Evolutionary conservation across 2,329 filamentous ascomycete species (phyloP).

Genomic region (Diaporthe citri): DNA sequence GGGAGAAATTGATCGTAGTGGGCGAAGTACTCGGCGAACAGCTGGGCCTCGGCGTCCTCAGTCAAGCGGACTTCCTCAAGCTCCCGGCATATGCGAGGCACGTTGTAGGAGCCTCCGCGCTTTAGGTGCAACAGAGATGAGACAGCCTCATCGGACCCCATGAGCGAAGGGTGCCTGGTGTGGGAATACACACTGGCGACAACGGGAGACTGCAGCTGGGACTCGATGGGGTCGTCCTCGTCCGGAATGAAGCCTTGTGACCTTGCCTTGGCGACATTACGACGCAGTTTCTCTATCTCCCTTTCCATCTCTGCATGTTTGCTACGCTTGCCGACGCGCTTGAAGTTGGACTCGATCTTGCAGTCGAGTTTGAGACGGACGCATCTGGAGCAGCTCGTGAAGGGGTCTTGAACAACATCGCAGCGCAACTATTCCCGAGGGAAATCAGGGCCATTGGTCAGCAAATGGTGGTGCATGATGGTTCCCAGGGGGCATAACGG

Average conservation of each 20-base stretch:
- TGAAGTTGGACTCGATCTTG: constrained; percentile 90
- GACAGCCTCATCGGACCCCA: constrained; percentile 77
- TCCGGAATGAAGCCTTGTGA: constrained; percentile 69
- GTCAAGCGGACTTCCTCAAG: constrained; percentile 74
- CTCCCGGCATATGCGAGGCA: constrained; percentile 71
- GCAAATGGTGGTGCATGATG: constrained; percentile 16
- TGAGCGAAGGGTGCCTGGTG: constrained; percentile 72
- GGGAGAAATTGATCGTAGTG: constrained; percentile 84
- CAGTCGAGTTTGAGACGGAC: constrained; percentile 84
- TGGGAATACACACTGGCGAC: constrained; percentile 70
- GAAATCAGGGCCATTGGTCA: constrained; percentile 35
- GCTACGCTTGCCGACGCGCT: constrained; percentile 82
- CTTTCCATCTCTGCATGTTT: constrained; percentile 90
- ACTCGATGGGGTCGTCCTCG: constrained; percentile 65
- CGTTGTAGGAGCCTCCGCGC: constrained; percentile 72
- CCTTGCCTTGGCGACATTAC: constrained; percentile 71
- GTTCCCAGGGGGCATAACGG: neutral
- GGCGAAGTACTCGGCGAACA: constrained; percentile 77
- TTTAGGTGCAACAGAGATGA: constrained; percentile 76
- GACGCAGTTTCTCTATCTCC: constrained; percentile 78
- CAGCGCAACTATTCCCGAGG: constrained; percentile 74
- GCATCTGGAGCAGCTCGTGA: constrained; percentile 82
- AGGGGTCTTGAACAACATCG: constrained; percentile 86
- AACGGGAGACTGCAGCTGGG: constrained; percentile 70
- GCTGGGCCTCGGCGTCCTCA: constrained; percentile 70